Evolutionary conservation across 352 stramenopile genomes (phyloP).

Genomic region (Blastocystis hominis): DNA sequence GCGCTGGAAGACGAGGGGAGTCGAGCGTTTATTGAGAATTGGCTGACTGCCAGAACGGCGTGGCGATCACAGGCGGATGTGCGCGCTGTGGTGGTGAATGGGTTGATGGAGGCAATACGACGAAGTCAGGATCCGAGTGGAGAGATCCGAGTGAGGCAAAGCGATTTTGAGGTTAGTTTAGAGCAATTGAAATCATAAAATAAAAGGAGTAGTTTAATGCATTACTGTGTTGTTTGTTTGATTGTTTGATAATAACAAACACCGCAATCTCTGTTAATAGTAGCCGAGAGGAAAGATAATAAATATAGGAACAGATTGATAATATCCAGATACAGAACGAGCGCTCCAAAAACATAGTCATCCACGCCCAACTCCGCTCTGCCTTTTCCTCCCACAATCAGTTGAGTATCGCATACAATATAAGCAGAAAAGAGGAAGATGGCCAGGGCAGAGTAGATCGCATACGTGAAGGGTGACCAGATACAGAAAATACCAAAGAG

Average conservation of each 20-base stretch:
- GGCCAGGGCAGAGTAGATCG: background rate
- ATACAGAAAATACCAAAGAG: background rate
- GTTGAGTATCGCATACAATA: background rate
- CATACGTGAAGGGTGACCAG: background rate
- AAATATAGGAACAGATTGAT: slow-evolving; percentile 10
- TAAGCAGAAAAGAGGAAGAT: background rate
- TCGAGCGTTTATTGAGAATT: background rate
- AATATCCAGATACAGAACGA: slow-evolving; percentile 28
- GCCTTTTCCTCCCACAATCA: background rate
- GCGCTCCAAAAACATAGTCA: slow-evolving; percentile 1
- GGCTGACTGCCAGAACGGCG: background rate
- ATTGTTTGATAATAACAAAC: background rate
- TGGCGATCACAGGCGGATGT: background rate
- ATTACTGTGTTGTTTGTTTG: too few relatives aligned
- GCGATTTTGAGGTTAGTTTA: background rate
- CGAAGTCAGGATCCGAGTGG: background rate
- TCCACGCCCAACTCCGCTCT: background rate
- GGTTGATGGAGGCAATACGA: background rate
- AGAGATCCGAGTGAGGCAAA: background rate
- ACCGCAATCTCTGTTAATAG: background rate
- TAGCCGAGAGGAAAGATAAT: background rate
- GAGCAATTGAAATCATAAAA: background rate
- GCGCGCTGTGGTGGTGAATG: background rate
- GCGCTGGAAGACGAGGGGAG: slow-evolving; percentile 14
- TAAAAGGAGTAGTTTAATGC: background rate